Evolutionary conservation across 2,329 filamentous ascomycete genomes (phyloP).

Genomic region (Cercospora canescens): DNA sequence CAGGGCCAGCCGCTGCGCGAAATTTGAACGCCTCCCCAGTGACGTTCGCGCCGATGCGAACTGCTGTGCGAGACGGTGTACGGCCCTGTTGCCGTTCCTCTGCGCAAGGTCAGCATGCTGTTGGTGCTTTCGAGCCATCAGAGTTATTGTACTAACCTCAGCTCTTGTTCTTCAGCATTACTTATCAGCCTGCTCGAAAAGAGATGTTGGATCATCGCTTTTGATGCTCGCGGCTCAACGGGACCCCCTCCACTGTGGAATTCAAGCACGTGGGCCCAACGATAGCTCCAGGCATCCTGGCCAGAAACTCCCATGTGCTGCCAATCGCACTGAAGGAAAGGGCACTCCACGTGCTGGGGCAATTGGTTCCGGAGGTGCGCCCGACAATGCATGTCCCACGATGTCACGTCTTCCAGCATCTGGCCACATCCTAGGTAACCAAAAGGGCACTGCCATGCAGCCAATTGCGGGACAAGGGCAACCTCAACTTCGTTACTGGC

Average conservation of each 20-base stretch:
- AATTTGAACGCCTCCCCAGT: neutral
- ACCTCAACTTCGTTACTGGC: neutral
- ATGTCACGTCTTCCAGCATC: neutral
- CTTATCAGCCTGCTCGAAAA: constrained; percentile 19
- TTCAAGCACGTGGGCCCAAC: constrained; percentile 17
- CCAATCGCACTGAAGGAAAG: constrained; percentile 20
- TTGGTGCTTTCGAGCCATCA: neutral
- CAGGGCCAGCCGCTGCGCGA: neutral
- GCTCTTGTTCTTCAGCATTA: constrained; percentile 20
- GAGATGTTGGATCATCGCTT: constrained; percentile 18
- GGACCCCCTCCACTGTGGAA: constrained; percentile 7
- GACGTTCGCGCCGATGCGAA: neutral
- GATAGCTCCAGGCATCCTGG: constrained; percentile 19
- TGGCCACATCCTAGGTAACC: constrained; percentile 22
- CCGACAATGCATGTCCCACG: constrained; percentile 24
- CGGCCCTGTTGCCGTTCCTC: neutral
- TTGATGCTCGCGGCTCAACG: neutral
- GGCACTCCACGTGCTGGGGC: constrained; percentile 19
- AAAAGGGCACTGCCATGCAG: constrained; percentile 21
- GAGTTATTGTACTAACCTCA: constrained; percentile 19
- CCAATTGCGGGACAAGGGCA: neutral
- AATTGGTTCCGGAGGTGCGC: constrained; percentile 19
- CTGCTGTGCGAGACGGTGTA: neutral
- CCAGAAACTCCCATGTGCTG: constrained; percentile 3
- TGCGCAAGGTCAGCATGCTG: neutral